Evolutionary conservation across 306 rosid species (phyloP), one percentile per base, ranked within the genome.

Genomic region (Ormosia emarginata): DNA sequence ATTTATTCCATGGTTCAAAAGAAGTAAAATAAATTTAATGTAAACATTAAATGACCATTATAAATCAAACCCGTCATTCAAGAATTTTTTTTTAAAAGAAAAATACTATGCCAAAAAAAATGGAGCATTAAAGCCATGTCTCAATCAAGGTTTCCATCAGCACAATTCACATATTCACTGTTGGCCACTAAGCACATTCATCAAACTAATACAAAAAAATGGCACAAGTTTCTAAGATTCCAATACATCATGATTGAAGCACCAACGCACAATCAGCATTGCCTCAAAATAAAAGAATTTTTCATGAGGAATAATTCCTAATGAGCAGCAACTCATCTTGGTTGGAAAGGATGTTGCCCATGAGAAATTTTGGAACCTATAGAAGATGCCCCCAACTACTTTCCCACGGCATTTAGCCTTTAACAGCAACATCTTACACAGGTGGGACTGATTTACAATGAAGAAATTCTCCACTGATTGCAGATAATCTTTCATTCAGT

Each of bases 151-250:
- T 86, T 89, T 86, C 79, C 75, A 88, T 82, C 92, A 79, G 89
- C 90, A 92, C 81, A 85, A 84, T 69, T 89, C 88, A 85, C 87
- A 83, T 77, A 87, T 87, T 82, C 90, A 95, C 74, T 86, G 91
- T 72, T 85, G 90, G 94, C 94, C 98, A 90, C 93, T 81, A 88
- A 88, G 87, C 89, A 78, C 87, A 86, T 85, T 82, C 90, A 86
- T 83, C 89, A 67, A 79, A 83, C 79, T 79, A 74, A 87, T 39
- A 67, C 85, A 88, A 75, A 83, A 81, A 88, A 80, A 85, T 87
- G 78, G 78, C 86, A 88, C 67, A 83, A 82, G 81, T 74, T 81
- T 80, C 77, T 59, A 84, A 82, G 88, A 91, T 87, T 87, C 95
- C 88, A 75, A 86, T 73, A 79, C 87, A 86, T 82, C 68, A 72